Evolutionary conservation across 768 basidiomycete species (phyloP), one percentile per base, ranked within the genome.

Genomic region (Hysterangium stoloniferum): DNA sequence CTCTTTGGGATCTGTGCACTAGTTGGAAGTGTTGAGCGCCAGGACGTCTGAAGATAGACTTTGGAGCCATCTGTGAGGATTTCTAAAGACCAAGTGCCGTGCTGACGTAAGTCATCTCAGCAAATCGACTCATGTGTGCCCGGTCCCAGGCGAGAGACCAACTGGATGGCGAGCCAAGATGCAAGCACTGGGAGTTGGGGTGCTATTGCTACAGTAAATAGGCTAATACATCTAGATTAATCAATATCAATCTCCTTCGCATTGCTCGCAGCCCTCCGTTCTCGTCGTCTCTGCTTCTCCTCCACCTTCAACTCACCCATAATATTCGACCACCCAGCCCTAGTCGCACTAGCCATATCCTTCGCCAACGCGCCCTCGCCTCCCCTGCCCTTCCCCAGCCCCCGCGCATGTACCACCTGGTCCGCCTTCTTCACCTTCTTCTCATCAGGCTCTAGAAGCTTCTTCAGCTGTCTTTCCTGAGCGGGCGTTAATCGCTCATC

Each of bases 21-120:
- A 99, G 86, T 70, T 97, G 94, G 59, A 95, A 98, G 63, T 97
- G 94, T 61, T 84, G 82, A 49, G 86, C 82, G 19, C 88, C 90
- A 6, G 95, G 88, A 57, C 83, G 84, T 53, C 91, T 82, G 71
- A 89, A 99, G 56, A 93, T 77, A 12, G 93, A 94, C 69, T 85
- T 89, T 57, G 75, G 70, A 33, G 86, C 76, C 86, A 89, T 89
- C 58, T 53, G 62, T 56, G 55, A 54, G 52, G 63, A 60, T 54
- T 52, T 28, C 22, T 22, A 31, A 47, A 12, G 2, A 35, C 27
- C 13, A 47, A 47, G 45, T 37, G n/a, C n/a, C n/a, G n/a, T n/a
- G n/a, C n/a, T n/a, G n/a, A n/a, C n/a, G n/a, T n/a, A n/a, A n/a
- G n/a, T n/a, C n/a, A n/a, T n/a, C n/a, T n/a, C n/a, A n/a, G n/a